Evolutionary conservation across 495 filamentous ascomycete genomes (phyloP).

Genomic region (Trichoderma orchidacearum): DNA sequence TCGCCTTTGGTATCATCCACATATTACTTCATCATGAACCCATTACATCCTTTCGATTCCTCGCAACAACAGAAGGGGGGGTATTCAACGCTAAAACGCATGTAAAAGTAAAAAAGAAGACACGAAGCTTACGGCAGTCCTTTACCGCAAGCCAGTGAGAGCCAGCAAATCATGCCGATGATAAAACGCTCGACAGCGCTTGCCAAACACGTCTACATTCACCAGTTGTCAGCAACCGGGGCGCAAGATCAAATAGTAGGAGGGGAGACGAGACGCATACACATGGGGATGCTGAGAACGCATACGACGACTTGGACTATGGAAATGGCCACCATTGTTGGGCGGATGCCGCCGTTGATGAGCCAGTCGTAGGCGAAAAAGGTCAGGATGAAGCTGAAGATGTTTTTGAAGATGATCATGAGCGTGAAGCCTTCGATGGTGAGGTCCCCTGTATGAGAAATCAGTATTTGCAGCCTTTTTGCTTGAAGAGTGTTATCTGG

Average conservation of each 20-base stretch:
- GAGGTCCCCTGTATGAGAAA: constrained; percentile 45
- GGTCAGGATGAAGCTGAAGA: constrained; percentile 80
- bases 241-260: not conserved
- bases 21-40: not conserved
- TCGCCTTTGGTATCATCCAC: not conserved
- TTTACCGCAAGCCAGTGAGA: constrained; percentile 20
- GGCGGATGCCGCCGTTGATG: constrained; percentile 37
- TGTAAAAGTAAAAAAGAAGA: not conserved
- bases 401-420: constrained; percentile 80
- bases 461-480: not conserved
- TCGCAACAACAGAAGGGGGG: no score
- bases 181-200: constrained; percentile 60
- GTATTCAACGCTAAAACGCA: not conserved
- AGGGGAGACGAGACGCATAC: constrained; percentile 13
- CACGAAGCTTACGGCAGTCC: no score
- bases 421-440: constrained; percentile 86
- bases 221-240: not conserved
- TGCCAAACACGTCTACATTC: constrained; percentile 60
- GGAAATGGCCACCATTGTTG: constrained; percentile 51
- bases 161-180: constrained; percentile 57
- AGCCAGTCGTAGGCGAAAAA: constrained; percentile 77
- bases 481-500: not conserved
- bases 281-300: constrained; percentile 64
- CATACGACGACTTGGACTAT: constrained; percentile 68
- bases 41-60: not conserved